Evolutionary conservation across 2,329 filamentous ascomycete genomes (phyloP), one percentile per base, ranked within the genome.

Genomic region (Claviceps arundinis): DNA sequence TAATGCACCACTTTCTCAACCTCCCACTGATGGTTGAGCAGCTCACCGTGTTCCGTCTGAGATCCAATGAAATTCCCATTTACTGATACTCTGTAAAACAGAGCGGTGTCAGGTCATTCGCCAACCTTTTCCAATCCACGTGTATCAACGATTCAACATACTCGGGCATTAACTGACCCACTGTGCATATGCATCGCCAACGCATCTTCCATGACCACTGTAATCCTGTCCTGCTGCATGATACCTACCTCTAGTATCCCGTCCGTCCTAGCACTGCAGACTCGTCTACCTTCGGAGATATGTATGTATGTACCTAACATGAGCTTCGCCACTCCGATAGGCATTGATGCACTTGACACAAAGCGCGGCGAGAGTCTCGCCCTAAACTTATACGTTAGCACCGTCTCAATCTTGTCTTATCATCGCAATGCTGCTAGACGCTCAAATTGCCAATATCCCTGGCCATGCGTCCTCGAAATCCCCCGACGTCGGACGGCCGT

Each of bases 391-490:
- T 65, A 62, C 30, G 71, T 75, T 60, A 30, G 26, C 26, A 30
- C 8, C 26, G 26, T 30, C 26, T 30, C 26, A 9, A 30, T 2
- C 8, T 9, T 30, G 26, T 8, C 26, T 30, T 63, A 69, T 61
- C 6, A 73, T 76, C 1, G 70, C 71, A 37, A 75, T 71, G 2
- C 70, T 64, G 0, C 73, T 72, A 56, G 7, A 77, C 75, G 16
- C 8, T 30, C 8, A 30, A 3, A 9, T 30, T 30, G 4, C 72
- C 67, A 26, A 80, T 69, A 62, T 80, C 77, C 47, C 73, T 71
- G 2, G 75, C 70, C 70, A 70, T 76, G 77, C 4, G 72, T 74
- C 38, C 75, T 71, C 14, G 75, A 77, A 66, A 80, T 72, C 75
- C 76, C 62, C 79, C 74, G 37, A 78, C 61, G 0, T 22, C 22